A percentile compares a stretch with the other conserved stretches of the same genome.
Evolutionary conservation across 495 filamentous ascomycete species (phyloP).

Genomic region (Penicillium egyptiacum): DNA sequence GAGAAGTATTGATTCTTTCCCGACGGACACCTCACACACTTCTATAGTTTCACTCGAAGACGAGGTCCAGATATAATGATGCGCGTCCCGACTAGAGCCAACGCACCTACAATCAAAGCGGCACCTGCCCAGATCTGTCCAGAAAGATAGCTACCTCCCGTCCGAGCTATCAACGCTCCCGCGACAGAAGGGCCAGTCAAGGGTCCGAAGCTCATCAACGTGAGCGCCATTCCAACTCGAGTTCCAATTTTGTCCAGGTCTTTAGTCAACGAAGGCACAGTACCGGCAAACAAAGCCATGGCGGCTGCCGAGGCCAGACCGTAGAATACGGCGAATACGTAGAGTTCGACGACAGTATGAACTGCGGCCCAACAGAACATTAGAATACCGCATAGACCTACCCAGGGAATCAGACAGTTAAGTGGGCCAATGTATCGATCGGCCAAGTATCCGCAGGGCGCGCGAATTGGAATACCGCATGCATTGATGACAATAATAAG

Average conservation of each 20-base stretch:
- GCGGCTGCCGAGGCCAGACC: neutral
- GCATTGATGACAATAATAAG: neutral
- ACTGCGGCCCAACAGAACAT: neutral
- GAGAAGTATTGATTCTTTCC: too few relatives aligned
- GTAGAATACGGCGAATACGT: neutral
- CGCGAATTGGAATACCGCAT: neutral
- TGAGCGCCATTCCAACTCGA: neutral
- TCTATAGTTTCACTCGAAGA: too few relatives aligned
- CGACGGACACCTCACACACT: too few relatives aligned
- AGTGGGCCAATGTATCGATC: slow-evolving; percentile 1
- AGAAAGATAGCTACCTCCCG: too few relatives aligned
- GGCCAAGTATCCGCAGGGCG: neutral
- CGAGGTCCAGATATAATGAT: too few relatives aligned
- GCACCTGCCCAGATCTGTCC: too few relatives aligned
- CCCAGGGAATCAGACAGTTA: neutral
- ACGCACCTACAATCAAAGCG: too few relatives aligned
- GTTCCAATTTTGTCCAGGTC: slow-evolving; percentile 1
- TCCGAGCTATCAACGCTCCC: neutral
- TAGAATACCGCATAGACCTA: too few relatives aligned
- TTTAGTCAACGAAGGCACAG: neutral
- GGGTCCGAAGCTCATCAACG: neutral
- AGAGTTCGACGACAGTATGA: neutral
- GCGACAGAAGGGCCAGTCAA: neutral
- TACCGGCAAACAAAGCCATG: neutral
- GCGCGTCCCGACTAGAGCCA: too few relatives aligned